Base-by-base conservation (phyloP, 1,284 basidiomycete genomes). In the Omphalotus olearius region DNA sequence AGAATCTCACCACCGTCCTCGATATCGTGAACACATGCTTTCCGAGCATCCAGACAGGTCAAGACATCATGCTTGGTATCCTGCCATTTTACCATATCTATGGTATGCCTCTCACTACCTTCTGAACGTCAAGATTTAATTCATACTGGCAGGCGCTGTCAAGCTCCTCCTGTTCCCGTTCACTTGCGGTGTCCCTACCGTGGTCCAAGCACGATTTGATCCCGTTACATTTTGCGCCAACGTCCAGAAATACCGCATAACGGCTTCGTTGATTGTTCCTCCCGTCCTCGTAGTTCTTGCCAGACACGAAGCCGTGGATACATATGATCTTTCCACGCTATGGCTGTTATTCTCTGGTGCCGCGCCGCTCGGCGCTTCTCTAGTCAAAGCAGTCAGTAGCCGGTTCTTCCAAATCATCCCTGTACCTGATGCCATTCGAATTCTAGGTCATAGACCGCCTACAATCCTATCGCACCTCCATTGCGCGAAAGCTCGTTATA, bases 261-360 rank as follows among this genome's bases (percentile, higher is more conserved):
- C 86, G 0, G 49, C 69, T 36, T 63, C 76, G 0, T 69, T 92
- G 6, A 75, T 95, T 39, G 93, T 96, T 0, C 93, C 94, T 0
- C 93, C 93, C 0, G 83, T 97, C 43, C 71, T 93, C 4, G 82
- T 96, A 5, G 73, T 82, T 1, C 72, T 93, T 20, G 73, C 83
- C 1, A 81, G 80, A 47, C 83, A 86, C 59, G 76, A 80, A 73
- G 82, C 79, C n/a, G 75, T 88, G 1, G 76, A 81, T 43, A 78
- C 87, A 64, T 87, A 87, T 65, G 77, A 93, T 60, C 56, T 94
- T 46, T 78, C 74, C 3, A 78, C 78, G 1, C 64, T 96, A 11
- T 67, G 72, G 20, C 67, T 78, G 5, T 60, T 93, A 45, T 75
- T 84, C 58, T 88, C 82, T 1, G 93, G 91, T 4, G 94, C 92